These are phyloP conservation scores for Linnemannia elongata DNA, from an alignment of 192 early-diverging fungal species.

Conservation along the genomic window DNA sequence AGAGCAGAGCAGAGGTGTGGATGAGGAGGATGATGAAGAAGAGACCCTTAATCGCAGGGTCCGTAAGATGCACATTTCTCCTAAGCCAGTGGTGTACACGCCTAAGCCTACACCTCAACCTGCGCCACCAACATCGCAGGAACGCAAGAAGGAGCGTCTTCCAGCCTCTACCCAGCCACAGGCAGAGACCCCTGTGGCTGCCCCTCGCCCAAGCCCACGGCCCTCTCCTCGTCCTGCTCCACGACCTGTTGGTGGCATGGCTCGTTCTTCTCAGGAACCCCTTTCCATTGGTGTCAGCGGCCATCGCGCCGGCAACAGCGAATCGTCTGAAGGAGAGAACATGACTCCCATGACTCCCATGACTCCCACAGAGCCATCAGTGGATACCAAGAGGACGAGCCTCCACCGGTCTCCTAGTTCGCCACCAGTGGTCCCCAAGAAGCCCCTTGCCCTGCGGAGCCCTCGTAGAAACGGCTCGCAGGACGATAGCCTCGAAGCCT, in stretches of 20 bases:
- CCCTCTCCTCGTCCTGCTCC: conserved; percentile 26
- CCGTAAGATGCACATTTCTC: conserved; percentile 12
- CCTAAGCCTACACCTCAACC: conserved; percentile 4
- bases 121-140: conserved; percentile 9
- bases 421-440: conserved; percentile 42
- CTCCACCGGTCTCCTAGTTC: conserved; percentile 11
- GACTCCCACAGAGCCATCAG: background rate
- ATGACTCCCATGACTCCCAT: background rate
- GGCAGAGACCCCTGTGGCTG: conserved; percentile 20
- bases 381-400: conserved; percentile 19
- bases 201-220: conserved; percentile 31
- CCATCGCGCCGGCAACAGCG: background rate
- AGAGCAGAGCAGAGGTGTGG: background rate
- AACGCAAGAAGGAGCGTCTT: background rate
- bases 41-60: conserved; percentile 38
- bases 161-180: background rate
- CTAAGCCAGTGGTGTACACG: background rate
- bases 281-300: background rate
- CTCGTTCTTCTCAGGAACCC: conserved; percentile 3
- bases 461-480: background rate
- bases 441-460: conserved; percentile 30
- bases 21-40: conserved; percentile 44
- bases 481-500: background rate
- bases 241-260: conserved; percentile 35
- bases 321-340: background rate